phyloP scores from a whole-genome alignment of 257 asterid genomes.

The Solanum microdontum region DNA sequence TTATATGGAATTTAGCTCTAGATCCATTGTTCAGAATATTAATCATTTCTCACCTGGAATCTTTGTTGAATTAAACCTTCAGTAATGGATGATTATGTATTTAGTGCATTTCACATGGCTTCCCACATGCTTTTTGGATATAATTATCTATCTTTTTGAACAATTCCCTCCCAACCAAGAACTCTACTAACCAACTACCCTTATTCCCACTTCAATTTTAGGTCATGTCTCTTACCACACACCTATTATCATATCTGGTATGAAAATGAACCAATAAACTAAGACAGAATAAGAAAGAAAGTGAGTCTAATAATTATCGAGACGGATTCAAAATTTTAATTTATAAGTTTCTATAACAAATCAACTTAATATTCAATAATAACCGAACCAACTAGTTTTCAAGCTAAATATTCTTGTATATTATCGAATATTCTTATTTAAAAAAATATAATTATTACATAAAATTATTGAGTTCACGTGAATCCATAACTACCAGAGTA shows the following conservation, averaged over 20 bases:
- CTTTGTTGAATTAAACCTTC: background rate
- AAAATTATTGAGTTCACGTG: background rate
- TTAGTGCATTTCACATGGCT: constrained; percentile 58
- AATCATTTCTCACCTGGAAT: constrained; percentile 30
- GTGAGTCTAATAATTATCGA: background rate
- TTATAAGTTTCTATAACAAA: background rate
- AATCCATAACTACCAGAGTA: background rate
- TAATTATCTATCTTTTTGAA: background rate
- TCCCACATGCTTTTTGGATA: constrained; percentile 32
- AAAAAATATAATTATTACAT: background rate
- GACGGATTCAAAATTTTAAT: background rate
- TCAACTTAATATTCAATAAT: background rate
- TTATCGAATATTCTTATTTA: background rate
- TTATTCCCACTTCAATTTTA: background rate
- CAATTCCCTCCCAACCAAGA: background rate
- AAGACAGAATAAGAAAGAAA: background rate
- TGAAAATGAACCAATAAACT: background rate
- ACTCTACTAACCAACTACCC: constrained; percentile 2
- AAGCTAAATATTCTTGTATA: background rate
- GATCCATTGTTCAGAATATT: constrained; percentile 17
- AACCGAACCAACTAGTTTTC: background rate
- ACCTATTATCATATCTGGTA: background rate
- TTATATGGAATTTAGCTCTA: constrained; percentile 13
- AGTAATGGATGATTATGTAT: background rate
- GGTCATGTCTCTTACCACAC: background rate